These are phyloP conservation scores for Phyllosticta citrichinensis DNA, from an alignment of 2,329 filamentous ascomycete species.

Conservation along the genomic window DNA sequence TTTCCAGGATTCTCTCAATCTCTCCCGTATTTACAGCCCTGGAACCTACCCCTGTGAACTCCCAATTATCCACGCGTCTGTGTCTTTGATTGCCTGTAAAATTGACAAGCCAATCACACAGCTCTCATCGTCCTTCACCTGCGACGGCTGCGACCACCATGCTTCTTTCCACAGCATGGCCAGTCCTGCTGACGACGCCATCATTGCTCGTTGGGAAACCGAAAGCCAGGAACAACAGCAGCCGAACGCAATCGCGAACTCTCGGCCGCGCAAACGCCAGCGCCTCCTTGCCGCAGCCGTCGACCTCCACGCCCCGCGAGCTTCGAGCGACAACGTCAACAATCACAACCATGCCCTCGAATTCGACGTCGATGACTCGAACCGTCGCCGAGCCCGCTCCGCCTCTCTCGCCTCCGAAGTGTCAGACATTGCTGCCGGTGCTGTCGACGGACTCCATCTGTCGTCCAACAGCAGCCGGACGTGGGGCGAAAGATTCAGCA, in stretches of 20 bases:
- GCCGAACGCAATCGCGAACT: neutral
- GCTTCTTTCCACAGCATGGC: conserved; percentile 46
- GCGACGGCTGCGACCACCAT: conserved; percentile 47
- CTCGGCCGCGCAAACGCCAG: neutral
- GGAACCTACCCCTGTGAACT: no score
- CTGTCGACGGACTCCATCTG: neutral
- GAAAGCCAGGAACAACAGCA: neutral
- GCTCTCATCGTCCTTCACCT: conserved; percentile 43
- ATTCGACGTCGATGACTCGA: neutral
- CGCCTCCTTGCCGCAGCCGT: neutral
- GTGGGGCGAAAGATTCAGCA: conserved; percentile 9
- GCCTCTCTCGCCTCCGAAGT: neutral
- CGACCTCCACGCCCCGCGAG: neutral
- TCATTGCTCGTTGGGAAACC: conserved; percentile 34
- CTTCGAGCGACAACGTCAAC: neutral
- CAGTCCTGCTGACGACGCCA: conserved; percentile 39
- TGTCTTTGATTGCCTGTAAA: neutral
- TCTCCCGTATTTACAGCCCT: neutral
- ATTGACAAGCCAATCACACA: conserved; percentile 11
- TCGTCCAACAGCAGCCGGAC: neutral
- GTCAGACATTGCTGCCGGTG: neutral
- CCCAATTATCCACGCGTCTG: neutral
- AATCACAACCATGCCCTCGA: neutral
- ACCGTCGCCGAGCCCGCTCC: neutral
- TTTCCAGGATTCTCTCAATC: neutral